Conservation (phyloP, 257 asterid genomes). For the Plantago ovata region DNA sequence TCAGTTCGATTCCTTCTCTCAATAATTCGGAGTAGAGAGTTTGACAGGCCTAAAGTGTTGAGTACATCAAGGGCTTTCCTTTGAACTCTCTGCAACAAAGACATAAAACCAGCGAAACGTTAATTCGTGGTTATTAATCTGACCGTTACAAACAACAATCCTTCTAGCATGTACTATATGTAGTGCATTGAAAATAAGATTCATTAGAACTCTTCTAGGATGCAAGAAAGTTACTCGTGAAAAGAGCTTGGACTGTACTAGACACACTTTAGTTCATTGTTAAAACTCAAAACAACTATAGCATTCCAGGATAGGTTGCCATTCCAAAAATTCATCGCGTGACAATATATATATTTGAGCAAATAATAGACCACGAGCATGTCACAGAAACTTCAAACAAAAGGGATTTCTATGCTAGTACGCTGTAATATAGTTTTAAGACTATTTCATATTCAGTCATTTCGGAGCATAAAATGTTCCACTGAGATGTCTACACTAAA, state of each 20-base stretch:
- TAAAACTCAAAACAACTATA: background rate
- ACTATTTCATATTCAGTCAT: too few species aligned
- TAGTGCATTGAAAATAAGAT: too few species aligned
- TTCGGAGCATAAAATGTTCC: too few species aligned
- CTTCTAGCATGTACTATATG: background rate
- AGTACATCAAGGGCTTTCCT: slow-evolving; percentile 92
- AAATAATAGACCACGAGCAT: background rate
- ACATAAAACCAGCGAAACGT: slow-evolving; percentile 10
- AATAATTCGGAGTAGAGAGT: slow-evolving; percentile 73
- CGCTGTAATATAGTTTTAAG: background rate
- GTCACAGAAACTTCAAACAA: background rate
- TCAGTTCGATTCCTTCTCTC: slow-evolving; percentile 87
- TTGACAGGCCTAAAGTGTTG: slow-evolving; percentile 87
- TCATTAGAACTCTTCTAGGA: too few species aligned
- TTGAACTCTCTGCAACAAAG: slow-evolving; percentile 76
- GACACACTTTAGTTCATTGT: too few species aligned
- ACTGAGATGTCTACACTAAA: background rate
- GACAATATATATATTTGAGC: background rate
- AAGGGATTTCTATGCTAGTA: background rate
- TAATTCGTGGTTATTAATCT: background rate
- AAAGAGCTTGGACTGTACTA: too few species aligned
- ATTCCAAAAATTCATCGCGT: too few species aligned
- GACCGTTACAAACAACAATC: background rate
- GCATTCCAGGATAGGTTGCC: background rate
- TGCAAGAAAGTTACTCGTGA: too few species aligned